Evolutionary conservation across 78 protist species (phyloP), one percentile per base, ranked within the genome.

Genomic region (Dictyostelium firmibasis): DNA sequence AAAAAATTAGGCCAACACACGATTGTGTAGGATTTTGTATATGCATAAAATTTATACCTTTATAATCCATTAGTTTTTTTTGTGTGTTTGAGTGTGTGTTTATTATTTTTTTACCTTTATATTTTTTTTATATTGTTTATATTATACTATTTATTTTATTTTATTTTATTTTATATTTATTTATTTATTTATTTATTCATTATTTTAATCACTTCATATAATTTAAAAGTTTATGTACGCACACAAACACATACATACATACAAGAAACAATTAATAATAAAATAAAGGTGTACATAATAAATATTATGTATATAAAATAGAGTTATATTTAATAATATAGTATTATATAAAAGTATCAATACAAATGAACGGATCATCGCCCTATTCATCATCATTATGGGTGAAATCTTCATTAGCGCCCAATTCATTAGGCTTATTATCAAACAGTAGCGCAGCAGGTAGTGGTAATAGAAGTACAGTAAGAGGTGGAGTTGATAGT

Each of bases 381-480:
- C 67, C 67, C 9, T 57, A 57, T 57, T 57, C 67, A 57, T 57
- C 62, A 57, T 57, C 67, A 57, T 57, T 27, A 57, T 57, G 67
- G 67, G 67, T 57, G 67, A 57, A 57, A 57, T 57, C 67, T 57
- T 57, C 67, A 57, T 20, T 57, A 57, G 16, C 67, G 20, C 16
- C 67, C 27, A 57, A 57, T 57, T 57, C 67, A 20, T 20, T 57
- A 20, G 67, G 67, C 20, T 57, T 27, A 57, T 57, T 57, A 57
- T 57, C 67, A 6, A 57, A 20, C 27, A 57, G 27, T 57, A 20
- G 6, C 20, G 27, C 67, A 20, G 67, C 67, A 57, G 62, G 31
- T 64, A n/a, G 35, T 67, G 35, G 75, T 67, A 72, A 72, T 72
- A 31, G 79, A 72, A 72, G 79, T 33, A 72, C 79, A 18, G 25